Evolutionary conservation across 1,284 basidiomycete genomes (phyloP).

Genomic region (Cryptococcus sp.): DNA sequence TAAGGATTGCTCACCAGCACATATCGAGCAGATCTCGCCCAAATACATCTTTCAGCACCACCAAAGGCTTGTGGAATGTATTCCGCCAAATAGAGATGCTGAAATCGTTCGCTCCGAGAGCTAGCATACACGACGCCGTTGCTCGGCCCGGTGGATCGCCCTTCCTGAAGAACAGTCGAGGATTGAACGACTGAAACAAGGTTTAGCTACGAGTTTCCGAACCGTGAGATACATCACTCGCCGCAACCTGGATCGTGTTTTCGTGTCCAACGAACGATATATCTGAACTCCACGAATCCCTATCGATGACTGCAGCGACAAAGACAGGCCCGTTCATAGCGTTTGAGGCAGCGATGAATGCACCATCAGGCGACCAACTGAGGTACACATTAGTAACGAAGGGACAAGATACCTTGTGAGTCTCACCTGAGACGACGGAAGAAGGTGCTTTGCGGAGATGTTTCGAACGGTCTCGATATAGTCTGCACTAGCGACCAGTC

Average conservation of each 20-base stretch:
- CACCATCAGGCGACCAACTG: slow-evolving; percentile 99
- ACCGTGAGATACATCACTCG: slow-evolving; percentile 54
- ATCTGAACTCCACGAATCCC: slow-evolving; percentile 82
- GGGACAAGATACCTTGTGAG: neutral
- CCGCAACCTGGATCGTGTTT: slow-evolving; percentile 95
- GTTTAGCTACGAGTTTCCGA: neutral
- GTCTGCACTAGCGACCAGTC: slow-evolving; percentile 86
- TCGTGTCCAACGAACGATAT: slow-evolving; percentile 95
- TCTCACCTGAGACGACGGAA: slow-evolving; percentile 82
- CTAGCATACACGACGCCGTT: slow-evolving; percentile 62
- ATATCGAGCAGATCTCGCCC: slow-evolving; percentile 93
- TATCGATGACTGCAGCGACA: slow-evolving; percentile 89
- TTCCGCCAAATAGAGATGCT: slow-evolving; percentile 89
- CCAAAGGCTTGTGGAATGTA: slow-evolving; percentile 80
- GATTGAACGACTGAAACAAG: slow-evolving; percentile 73
- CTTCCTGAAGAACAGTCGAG: slow-evolving; percentile 81
- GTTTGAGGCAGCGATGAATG: slow-evolving; percentile 93
- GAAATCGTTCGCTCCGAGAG: slow-evolving; percentile 82
- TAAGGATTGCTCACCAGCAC: slow-evolving; percentile 68
- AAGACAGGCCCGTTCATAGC: slow-evolving; percentile 98
- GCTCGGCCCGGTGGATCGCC: slow-evolving; percentile 44
- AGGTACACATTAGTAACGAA: neutral
- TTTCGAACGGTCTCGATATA: slow-evolving; percentile 85
- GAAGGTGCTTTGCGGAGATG: slow-evolving; percentile 93
- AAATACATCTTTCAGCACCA: slow-evolving; percentile 91